Evolutionary conservation across 306 rosid species (phyloP).

Genomic region (Senna siamea): DNA sequence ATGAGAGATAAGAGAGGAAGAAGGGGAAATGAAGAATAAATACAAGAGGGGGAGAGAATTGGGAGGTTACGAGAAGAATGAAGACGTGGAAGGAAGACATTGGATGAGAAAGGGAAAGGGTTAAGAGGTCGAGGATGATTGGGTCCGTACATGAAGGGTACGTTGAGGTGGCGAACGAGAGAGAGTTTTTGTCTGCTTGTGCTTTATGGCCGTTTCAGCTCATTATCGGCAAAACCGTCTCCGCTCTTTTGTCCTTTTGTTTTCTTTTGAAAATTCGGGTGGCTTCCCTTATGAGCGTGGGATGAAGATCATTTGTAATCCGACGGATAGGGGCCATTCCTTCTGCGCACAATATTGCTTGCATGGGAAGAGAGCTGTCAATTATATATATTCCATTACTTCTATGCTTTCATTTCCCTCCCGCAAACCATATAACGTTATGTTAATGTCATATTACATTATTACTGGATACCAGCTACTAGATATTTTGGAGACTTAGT

Average conservation of each 20-base stretch:
- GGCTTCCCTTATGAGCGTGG: background rate
- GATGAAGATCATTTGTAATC: background rate
- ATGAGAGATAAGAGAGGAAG: background rate
- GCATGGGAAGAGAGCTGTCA: background rate
- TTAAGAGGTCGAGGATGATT: slow-evolving; percentile 41
- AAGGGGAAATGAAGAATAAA: background rate
- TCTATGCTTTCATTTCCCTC: background rate
- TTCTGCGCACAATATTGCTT: background rate
- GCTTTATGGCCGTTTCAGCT: slow-evolving; percentile 34
- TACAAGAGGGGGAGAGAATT: background rate
- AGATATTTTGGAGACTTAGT: too few relatives aligned
- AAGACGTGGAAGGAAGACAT: slow-evolving; percentile 41
- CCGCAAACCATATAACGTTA: background rate
- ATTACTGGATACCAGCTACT: too few relatives aligned
- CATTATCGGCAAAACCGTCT: slow-evolving; percentile 1
- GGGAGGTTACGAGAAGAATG: slow-evolving; percentile 6
- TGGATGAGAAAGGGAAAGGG: slow-evolving; percentile 2
- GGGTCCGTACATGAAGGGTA: slow-evolving; percentile 47
- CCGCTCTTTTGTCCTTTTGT: slow-evolving; percentile 7
- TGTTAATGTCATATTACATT: background rate
- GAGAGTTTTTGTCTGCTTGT: slow-evolving; percentile 26
- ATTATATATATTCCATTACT: background rate
- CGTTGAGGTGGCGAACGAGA: slow-evolving; percentile 34
- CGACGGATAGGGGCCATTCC: background rate
- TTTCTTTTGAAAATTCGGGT: background rate